phyloP scores from a whole-genome alignment of 192 early-diverging fungal genomes.

The Coemansia sp. region DNA sequence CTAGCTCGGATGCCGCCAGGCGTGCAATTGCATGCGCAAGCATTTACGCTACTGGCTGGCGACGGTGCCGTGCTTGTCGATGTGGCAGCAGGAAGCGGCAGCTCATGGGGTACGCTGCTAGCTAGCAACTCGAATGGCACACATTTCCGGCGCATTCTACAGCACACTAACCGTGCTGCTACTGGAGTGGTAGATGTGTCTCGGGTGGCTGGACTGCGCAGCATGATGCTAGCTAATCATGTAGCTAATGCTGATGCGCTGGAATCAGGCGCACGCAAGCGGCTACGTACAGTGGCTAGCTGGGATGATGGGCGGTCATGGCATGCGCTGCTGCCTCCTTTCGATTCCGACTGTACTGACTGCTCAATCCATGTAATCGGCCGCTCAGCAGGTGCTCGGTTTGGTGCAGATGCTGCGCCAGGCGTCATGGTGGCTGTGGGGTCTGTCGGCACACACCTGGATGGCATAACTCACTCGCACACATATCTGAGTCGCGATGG shows the following conservation, averaged over 20 bases:
- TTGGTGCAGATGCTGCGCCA: constrained; percentile 66
- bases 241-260: constrained; percentile 71
- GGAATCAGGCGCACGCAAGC: constrained; percentile 58
- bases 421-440: constrained; percentile 91
- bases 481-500: constrained; percentile 85
- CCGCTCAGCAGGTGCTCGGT: constrained; percentile 56
- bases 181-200: constrained; percentile 84
- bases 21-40: constrained; percentile 67
- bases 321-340: constrained; percentile 59
- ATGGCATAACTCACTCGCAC: constrained; percentile 59
- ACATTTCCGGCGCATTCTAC: constrained; percentile 70
- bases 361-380: constrained; percentile 69
- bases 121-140: constrained; percentile 86
- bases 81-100: constrained; percentile 51
- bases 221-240: constrained; percentile 85
- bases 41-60: constrained; percentile 81
- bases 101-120: constrained; percentile 63
- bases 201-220: constrained; percentile 81
- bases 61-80: constrained; percentile 79
- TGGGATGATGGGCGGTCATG: constrained; percentile 86
- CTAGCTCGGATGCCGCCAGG: constrained; percentile 84
- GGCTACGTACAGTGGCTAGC: constrained; percentile 72
- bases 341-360: constrained; percentile 38
- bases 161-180: constrained; percentile 76
- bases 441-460: constrained; percentile 70